Evolutionary conservation across 1,284 basidiomycete genomes (phyloP).

Genomic region (Ganoderma sinense): DNA sequence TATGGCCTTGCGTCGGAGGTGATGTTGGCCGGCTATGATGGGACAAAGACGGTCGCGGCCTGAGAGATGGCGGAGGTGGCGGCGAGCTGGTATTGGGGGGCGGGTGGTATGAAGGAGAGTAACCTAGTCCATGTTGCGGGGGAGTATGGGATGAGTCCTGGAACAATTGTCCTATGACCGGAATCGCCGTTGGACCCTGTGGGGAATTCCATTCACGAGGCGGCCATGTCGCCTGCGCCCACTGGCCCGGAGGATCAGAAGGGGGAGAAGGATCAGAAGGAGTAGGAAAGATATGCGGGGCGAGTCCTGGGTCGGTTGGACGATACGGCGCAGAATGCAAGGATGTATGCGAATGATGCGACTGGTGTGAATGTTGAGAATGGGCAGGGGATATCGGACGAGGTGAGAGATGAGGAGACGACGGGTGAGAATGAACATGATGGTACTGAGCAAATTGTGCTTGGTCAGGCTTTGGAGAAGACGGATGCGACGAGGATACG

Average conservation of each 20-base stretch:
- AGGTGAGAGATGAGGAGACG: slow-evolving; percentile 25
- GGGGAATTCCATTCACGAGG: slow-evolving; percentile 51
- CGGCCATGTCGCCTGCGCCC: slow-evolving; percentile 52
- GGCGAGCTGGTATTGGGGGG: neutral
- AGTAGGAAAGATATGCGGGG: slow-evolving; percentile 20
- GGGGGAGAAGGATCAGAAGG: slow-evolving; percentile 14
- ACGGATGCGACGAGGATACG: slow-evolving; percentile 16
- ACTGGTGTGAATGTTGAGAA: slow-evolving; percentile 22
- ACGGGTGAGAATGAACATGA: slow-evolving; percentile 22
- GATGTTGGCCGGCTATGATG: slow-evolving; percentile 23
- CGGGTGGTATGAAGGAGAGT: slow-evolving; percentile 24
- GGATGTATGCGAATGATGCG: slow-evolving; percentile 13
- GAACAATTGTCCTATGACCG: slow-evolving; percentile 10
- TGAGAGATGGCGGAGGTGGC: slow-evolving; percentile 18
- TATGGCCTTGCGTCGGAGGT: slow-evolving; percentile 5
- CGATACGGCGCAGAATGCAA: slow-evolving; percentile 20
- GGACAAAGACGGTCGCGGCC: slow-evolving; percentile 29
- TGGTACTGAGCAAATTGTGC: slow-evolving; percentile 5
- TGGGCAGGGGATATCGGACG: slow-evolving; percentile 21
- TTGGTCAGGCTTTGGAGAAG: slow-evolving; percentile 22
- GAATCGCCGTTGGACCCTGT: slow-evolving; percentile 18
- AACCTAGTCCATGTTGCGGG: slow-evolving; percentile 13
- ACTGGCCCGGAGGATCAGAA: slow-evolving; percentile 21
- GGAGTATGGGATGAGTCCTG: slow-evolving; percentile 10
- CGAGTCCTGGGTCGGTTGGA: slow-evolving; percentile 17